Conservation (phyloP, 305 asterid genomes). For the Ajuga reptans region DNA sequence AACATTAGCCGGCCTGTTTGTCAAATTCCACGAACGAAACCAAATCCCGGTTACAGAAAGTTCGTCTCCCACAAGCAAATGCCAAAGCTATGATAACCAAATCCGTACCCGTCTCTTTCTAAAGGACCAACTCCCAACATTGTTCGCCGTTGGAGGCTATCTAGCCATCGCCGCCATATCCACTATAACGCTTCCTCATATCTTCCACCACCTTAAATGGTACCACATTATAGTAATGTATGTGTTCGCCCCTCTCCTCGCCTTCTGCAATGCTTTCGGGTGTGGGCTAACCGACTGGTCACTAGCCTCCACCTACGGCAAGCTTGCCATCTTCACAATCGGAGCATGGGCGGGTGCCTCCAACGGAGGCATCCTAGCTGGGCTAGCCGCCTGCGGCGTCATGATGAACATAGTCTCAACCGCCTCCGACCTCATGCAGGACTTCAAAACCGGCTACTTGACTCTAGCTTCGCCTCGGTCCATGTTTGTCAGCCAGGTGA, state of each 20-base stretch:
- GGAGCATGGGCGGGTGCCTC: slow-evolving; percentile 54
- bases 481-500: slow-evolving; percentile 60
- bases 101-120: slow-evolving; percentile 36
- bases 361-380: slow-evolving; percentile 51
- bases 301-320: slow-evolving; percentile 49
- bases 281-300: slow-evolving; percentile 62
- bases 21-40: slow-evolving; percentile 21
- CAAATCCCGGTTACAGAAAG: slow-evolving; percentile 23
- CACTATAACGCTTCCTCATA: slow-evolving; percentile 30
- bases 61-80: neutral
- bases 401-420: slow-evolving; percentile 62
- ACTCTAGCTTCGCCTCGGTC: slow-evolving; percentile 50
- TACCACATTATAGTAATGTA: slow-evolving; percentile 40
- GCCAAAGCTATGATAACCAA: slow-evolving; percentile 28
- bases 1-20: slow-evolving; percentile 27
- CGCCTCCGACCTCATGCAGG: slow-evolving; percentile 60
- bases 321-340: slow-evolving; percentile 45
- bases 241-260: slow-evolving; percentile 41
- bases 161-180: slow-evolving; percentile 34
- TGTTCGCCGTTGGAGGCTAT: slow-evolving; percentile 42
- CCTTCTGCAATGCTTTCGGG: slow-evolving; percentile 59
- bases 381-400: slow-evolving; percentile 54
- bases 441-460: slow-evolving; percentile 57
- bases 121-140: slow-evolving; percentile 41
- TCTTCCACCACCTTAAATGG: slow-evolving; percentile 52